phyloP scores from a whole-genome alignment of 306 rosid species.

The Prosopis cineraria region DNA sequence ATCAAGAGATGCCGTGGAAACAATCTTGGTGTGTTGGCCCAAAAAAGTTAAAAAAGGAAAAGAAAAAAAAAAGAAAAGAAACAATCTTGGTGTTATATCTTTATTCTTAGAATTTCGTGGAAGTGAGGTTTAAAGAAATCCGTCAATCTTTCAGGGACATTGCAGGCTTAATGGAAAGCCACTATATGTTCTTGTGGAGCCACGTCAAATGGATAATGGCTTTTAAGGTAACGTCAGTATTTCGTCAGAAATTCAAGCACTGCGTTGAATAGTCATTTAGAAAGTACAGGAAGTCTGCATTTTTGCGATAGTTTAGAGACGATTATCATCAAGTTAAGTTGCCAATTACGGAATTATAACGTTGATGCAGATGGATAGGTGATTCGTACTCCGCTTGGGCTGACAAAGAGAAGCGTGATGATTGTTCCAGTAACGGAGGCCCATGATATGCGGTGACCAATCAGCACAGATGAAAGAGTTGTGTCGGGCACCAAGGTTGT shows the following conservation, averaged over 20 bases:
- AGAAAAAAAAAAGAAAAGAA: too few relatives aligned
- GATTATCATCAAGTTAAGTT: not conserved
- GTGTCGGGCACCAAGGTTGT: not conserved
- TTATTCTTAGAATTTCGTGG: conserved; percentile 7
- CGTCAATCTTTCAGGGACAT: conserved; percentile 66
- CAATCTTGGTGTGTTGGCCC: too few relatives aligned
- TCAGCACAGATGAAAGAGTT: conserved; percentile 31
- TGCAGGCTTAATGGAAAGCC: conserved; percentile 83
- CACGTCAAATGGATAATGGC: conserved; percentile 60
- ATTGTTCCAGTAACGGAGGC: conserved; percentile 40
- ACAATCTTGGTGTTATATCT: conserved; percentile 3
- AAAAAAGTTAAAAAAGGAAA: too few relatives aligned
- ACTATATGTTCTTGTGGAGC: conserved; percentile 91
- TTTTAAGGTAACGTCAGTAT: conserved; percentile 51
- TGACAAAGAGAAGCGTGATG: conserved; percentile 37
- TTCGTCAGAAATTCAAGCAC: not conserved
- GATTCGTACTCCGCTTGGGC: conserved; percentile 41
- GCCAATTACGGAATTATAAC: not conserved
- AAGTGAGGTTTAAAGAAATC: conserved; percentile 29
- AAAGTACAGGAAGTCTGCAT: not conserved
- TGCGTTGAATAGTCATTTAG: not conserved
- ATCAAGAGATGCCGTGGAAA: not conserved
- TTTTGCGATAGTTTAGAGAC: not conserved
- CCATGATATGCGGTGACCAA: conserved; percentile 25
- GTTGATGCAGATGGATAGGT: conserved; percentile 47